phyloP scores from a whole-genome alignment of 1,284 basidiomycete species.

The Melampsora abietis-canadensis region DNA sequence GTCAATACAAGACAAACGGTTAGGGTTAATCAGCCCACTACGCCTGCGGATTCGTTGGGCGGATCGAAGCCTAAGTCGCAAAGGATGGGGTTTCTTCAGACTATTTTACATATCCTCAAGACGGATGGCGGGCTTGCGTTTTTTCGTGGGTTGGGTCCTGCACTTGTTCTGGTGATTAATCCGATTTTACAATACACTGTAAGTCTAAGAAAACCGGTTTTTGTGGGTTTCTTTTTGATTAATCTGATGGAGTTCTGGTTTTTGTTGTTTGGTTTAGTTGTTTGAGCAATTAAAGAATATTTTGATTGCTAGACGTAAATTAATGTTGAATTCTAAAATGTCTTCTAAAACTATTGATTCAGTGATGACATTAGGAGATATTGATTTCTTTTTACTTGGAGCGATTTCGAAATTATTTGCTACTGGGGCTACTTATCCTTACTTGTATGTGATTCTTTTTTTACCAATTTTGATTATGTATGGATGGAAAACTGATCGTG shows the following conservation, averaged over 20 bases:
- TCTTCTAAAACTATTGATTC: conserved; percentile 50
- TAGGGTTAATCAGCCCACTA: conserved; percentile 47
- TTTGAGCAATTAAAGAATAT: conserved; percentile 84
- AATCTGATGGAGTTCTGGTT: not conserved
- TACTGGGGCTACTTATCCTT: conserved; percentile 51
- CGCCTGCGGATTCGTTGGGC: conserved; percentile 36
- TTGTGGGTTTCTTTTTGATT: not conserved
- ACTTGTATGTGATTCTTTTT: conserved; percentile 35
- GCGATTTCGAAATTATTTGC: conserved; percentile 72
- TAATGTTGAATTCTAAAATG: conserved; percentile 56
- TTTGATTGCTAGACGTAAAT: conserved; percentile 63
- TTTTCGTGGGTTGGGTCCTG: conserved; percentile 93
- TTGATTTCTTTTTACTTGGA: conserved; percentile 84
- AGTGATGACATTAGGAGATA: conserved; percentile 62
- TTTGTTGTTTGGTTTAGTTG: conserved; percentile 62
- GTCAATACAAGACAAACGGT: conserved; percentile 69
- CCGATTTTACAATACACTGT: conserved; percentile 69
- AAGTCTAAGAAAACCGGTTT: conserved; percentile 31
- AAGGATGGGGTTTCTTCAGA: conserved; percentile 68
- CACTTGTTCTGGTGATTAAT: conserved; percentile 87
- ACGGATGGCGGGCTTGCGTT: conserved; percentile 77
- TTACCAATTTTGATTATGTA: conserved; percentile 71
- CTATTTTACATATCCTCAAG: conserved; percentile 68
- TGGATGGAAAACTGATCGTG: conserved; percentile 68
- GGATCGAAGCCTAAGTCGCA: conserved; percentile 49